Base-by-base conservation (phyloP, 169 alveolate species). In the Cystoisospora suis region DNA sequence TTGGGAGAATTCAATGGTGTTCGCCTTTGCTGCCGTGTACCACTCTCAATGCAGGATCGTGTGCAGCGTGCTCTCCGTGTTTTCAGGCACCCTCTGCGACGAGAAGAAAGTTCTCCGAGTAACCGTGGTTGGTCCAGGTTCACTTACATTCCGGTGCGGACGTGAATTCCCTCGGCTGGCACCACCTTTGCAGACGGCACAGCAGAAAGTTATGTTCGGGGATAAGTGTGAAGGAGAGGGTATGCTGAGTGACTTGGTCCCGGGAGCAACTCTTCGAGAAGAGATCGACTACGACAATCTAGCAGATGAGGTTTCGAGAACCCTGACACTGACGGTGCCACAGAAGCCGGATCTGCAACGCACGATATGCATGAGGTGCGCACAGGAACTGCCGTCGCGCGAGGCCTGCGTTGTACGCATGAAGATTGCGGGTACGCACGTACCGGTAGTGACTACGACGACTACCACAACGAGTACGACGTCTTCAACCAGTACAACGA, bases 391-490 rank as follows among this genome's bases (percentile, higher is more conserved):
- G 34, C 40, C 34, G 1, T 23, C n/a, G 12, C 40, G 34, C 44
- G 15, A 65, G 34, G 1, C 77, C 5, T 65, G 77, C 77, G 34
- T 44, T 32, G 77, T 65, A 20, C 36, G 77, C 7, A 44, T 65
- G n/a, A 65, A n/a, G 45, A 20, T 36, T 65, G 77, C 5, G n/a
- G 1, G 45, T n/a, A 44, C 77, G 20, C 9, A 2, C 42, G 77
- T 36, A 36, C 45, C 90, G 5, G 1, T 23, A 12, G 23, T 86
- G 47, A 83, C 90, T 15, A 58, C 88, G 45, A 83, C 90, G n/a
- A 83, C 90, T 4, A 58, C 90, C 6, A 83, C 90, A 1, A 83
- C 90, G 56, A 83, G 88, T 9, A 17, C 90, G 1, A 83, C 90
- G 2, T 27, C 85, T 23, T 27, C 85, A 27, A 75, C 85, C 23